phyloP scores from a whole-genome alignment of 2,329 filamentous ascomycete genomes.

The Dendrostoma leiphaemia region DNA sequence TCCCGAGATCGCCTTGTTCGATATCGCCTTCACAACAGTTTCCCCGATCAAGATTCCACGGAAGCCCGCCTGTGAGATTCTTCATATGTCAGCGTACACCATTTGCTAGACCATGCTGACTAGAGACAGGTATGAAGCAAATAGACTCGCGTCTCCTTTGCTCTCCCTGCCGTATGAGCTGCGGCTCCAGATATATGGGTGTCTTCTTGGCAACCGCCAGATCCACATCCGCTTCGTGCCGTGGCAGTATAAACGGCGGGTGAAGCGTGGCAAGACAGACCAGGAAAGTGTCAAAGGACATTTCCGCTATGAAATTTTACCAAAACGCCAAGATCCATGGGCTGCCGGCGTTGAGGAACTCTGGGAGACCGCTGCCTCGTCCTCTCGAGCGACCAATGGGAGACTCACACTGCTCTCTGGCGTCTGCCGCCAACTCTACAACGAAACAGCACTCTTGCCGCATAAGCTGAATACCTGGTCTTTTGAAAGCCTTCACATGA shows the following conservation, averaged over 20 bases:
- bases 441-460: constrained; percentile 33
- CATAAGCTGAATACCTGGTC: constrained; percentile 34
- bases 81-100: no score
- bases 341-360: background rate
- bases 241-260: constrained; percentile 24
- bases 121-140: constrained; percentile 25
- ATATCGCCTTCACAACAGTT: constrained; percentile 12
- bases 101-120: background rate
- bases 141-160: constrained; percentile 27
- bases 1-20: constrained; percentile 3
- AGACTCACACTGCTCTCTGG: constrained; percentile 31
- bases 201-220: constrained; percentile 31
- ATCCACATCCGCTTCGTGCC: constrained; percentile 31
- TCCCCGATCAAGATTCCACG: constrained; percentile 8
- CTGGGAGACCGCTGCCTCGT: background rate
- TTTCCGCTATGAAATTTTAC: constrained; percentile 30
- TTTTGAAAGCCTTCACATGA: constrained; percentile 28
- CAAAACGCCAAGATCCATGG: constrained; percentile 29
- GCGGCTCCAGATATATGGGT: constrained; percentile 33
- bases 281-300: constrained; percentile 24
- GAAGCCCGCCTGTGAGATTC: constrained; percentile 14
- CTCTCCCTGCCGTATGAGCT: constrained; percentile 32
- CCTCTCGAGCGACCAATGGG: background rate
- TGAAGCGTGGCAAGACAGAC: constrained; percentile 19
- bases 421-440: constrained; percentile 36